Conservation (phyloP, 2,329 filamentous ascomycete genomes). For the Beauveria rudraprayagi region DNA sequence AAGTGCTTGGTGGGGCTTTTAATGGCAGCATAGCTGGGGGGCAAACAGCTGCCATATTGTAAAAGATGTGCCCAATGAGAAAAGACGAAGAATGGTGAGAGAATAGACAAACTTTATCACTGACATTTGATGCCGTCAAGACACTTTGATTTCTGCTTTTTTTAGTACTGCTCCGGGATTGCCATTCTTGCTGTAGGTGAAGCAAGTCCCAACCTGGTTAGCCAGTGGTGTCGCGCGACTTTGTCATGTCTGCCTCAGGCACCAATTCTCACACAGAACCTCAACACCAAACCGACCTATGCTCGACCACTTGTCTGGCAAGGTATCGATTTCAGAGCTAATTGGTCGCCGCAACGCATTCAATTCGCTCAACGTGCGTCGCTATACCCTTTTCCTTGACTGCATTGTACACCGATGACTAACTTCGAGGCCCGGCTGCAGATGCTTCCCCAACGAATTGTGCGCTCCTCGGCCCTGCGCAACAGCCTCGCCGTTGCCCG, state of each 20-base stretch:
- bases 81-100: not conserved
- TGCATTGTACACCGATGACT: conserved; percentile 7
- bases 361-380: conserved; percentile 26
- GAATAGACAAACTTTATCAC: no score
- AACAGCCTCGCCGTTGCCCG: conserved; percentile 37
- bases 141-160: not conserved
- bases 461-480: conserved; percentile 39
- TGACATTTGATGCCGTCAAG: no score
- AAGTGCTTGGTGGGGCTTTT: not conserved
- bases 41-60: not conserved
- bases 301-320: conserved; percentile 21
- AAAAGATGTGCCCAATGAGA: not conserved
- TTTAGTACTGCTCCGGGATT: not conserved
- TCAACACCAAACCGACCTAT: conserved; percentile 7
- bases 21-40: not conserved
- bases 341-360: conserved; percentile 26
- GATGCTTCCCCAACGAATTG: conserved; percentile 56
- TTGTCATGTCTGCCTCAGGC: conserved; percentile 27
- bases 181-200: not conserved
- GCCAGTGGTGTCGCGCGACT: conserved; percentile 17
- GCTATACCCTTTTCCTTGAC: not conserved
- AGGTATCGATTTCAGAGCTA: conserved; percentile 26
- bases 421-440: conserved; percentile 21
- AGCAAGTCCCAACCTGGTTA: conserved; percentile 10
- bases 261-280: conserved; percentile 15